Percentiles rank a stretch among this genome's conserved stretches.
phyloP scores from a whole-genome alignment of 257 asterid species.

The Euphrasia confusa region DNA sequence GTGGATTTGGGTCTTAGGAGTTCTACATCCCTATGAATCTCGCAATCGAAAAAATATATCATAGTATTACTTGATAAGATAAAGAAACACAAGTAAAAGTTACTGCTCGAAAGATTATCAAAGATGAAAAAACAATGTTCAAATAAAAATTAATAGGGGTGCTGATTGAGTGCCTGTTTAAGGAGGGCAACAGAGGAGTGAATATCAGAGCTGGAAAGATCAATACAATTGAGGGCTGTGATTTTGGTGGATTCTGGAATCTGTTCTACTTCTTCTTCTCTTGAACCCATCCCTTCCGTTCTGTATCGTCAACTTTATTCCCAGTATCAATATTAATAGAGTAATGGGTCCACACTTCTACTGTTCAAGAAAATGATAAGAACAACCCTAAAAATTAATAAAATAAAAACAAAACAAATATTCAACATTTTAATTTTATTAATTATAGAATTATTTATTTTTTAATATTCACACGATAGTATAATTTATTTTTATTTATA shows the following conservation, averaged over 20 bases:
- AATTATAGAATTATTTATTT: too few relatives aligned
- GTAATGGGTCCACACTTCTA: too few relatives aligned
- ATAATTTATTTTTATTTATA: too few relatives aligned
- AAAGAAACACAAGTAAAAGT: neutral
- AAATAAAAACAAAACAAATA: too few relatives aligned
- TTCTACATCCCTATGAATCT: neutral
- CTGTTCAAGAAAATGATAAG: too few relatives aligned
- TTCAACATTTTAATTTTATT: too few relatives aligned
- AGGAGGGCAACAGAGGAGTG: constrained; percentile 41
- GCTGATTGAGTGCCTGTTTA: constrained; percentile 36
- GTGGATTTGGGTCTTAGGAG: too few relatives aligned
- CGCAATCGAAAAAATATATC: neutral
- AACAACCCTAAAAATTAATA: too few relatives aligned
- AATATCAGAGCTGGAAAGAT: constrained; percentile 42
- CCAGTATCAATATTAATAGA: too few relatives aligned
- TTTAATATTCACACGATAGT: too few relatives aligned
- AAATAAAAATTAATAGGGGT: neutral
- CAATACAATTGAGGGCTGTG: constrained; percentile 37
- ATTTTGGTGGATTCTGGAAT: constrained; percentile 27
- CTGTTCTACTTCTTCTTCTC: neutral
- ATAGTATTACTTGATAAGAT: neutral
- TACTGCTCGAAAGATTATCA: neutral
- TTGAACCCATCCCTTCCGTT: neutral
- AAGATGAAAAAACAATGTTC: neutral
- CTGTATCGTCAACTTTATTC: neutral